These are phyloP conservation scores for Coleophoma eucalyptorum DNA, from an alignment of 2,329 filamentous ascomycete species.

Conservation along the genomic window DNA sequence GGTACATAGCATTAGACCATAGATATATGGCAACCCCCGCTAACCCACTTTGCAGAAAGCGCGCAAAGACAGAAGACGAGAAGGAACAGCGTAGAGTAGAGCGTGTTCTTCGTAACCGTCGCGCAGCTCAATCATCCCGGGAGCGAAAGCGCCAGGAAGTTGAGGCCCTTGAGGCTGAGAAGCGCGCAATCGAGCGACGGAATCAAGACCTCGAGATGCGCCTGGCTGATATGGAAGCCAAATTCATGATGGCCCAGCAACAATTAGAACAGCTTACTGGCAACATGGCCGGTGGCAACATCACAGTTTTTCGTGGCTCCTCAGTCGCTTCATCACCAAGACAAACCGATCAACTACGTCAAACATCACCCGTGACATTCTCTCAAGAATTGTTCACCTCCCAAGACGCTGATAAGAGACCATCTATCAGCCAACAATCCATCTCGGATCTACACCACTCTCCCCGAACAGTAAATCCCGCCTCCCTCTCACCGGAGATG, in stretches of 20 bases:
- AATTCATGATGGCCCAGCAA: slow-evolving; percentile 20
- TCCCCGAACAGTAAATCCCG: slow-evolving; percentile 54
- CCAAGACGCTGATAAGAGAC: slow-evolving; percentile 23
- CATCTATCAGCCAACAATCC: slow-evolving; percentile 15
- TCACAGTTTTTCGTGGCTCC: slow-evolving; percentile 36
- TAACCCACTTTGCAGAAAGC: slow-evolving; percentile 59
- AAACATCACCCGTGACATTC: slow-evolving; percentile 40
- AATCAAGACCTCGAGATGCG: slow-evolving; percentile 68
- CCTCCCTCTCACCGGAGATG: slow-evolving; percentile 56
- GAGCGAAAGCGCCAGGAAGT: slow-evolving; percentile 67
- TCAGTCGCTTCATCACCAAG: slow-evolving; percentile 37
- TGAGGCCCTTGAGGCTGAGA: slow-evolving; percentile 71
- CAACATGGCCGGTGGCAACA: slow-evolving; percentile 8
- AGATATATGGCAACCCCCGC: slow-evolving; percentile 4
- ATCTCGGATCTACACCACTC: slow-evolving; percentile 24
- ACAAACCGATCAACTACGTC: slow-evolving; percentile 33
- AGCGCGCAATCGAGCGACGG: slow-evolving; percentile 61
- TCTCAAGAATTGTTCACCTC: slow-evolving; percentile 56
- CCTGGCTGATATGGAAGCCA: slow-evolving; percentile 34
- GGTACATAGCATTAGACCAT: slow-evolving; percentile 46
- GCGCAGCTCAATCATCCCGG: slow-evolving; percentile 91
- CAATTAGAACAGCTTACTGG: slow-evolving; percentile 21
- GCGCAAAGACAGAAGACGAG: slow-evolving; percentile 97
- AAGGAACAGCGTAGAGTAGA: slow-evolving; percentile 98
- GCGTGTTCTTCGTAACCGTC: slow-evolving; percentile 92